These are phyloP conservation scores for Lathyrus sativus DNA, from an alignment of 306 rosid species.

Conservation along the genomic window DNA sequence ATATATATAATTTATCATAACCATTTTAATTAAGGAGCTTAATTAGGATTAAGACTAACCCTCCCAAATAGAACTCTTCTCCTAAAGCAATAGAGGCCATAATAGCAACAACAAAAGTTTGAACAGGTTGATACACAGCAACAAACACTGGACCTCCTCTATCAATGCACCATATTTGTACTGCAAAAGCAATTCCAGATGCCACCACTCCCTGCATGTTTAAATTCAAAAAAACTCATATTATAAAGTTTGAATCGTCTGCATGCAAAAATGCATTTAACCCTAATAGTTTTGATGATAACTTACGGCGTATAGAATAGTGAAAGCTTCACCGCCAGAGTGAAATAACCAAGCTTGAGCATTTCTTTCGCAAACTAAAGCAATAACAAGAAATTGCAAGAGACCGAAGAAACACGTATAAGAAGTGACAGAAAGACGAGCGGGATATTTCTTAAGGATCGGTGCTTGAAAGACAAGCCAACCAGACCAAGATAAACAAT, in stretches of 20 bases:
- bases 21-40: background rate
- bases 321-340: slow-evolving; percentile 80
- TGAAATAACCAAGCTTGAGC: slow-evolving; percentile 87
- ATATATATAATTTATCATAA: no score
- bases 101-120: slow-evolving; percentile 92
- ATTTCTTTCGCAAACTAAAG: slow-evolving; percentile 65
- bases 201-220: slow-evolving; percentile 89
- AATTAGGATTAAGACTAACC: slow-evolving; percentile 40
- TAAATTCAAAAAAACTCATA: background rate
- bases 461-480: slow-evolving; percentile 97
- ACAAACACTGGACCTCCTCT: slow-evolving; percentile 99
- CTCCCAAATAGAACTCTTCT: slow-evolving; percentile 94
- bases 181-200: slow-evolving; percentile 97
- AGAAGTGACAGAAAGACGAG: slow-evolving; percentile 93
- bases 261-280: background rate
- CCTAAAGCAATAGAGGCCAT: slow-evolving; percentile 95
- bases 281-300: background rate
- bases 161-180: slow-evolving; percentile 99
- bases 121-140: slow-evolving; percentile 99
- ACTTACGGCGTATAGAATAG: slow-evolving; percentile 77
- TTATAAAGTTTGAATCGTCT: no score
- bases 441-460: slow-evolving; percentile 90
- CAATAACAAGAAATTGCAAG: slow-evolving; percentile 76
- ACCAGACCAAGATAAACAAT: slow-evolving; percentile 92
- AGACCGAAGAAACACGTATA: slow-evolving; percentile 91